Base-by-base conservation (phyloP, 129 eudicot species). In the Deinandra increscens region DNA sequence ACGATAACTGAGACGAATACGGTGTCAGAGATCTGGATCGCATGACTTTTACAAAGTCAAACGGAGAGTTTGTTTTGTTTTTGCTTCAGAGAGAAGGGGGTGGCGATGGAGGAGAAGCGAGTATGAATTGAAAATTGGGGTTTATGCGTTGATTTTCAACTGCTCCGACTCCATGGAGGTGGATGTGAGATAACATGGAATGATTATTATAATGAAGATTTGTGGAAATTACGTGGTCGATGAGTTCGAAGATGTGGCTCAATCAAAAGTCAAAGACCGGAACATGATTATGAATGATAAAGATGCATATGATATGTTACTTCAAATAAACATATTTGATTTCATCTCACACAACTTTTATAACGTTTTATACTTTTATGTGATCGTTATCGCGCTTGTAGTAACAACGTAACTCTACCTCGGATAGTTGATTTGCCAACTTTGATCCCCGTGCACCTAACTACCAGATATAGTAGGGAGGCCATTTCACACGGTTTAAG, bases 1-100 rank as follows among this genome's bases (percentile, higher is more conserved):
- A 69, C 45, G 33, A 63, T 39, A 49, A 41, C 23, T 67, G 76
- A 60, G 64, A 29, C 59, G 76, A 72, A 74, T 53, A 17, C 20
- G 46, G 79, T 77, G n/a, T 66, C n/a, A 6, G 67, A 72, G 95
- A 87, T 87, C 88, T 78, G 55, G 70, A 82, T 78, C 75, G 75
- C 80, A 76, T 76, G 75, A 76, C 50, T 67, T 67, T 68, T 14
- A 14, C 15, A 59, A 58, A 42, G 80, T 60, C 55, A 60, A 68
- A 48, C 20, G 53, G 15, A 56, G 50, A 58, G 48, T 43, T 39
- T 29, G 15, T 12, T 20, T 44, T 65, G 4, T 54, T 66, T 46
- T 49, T 20, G 41, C n/a, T n/a, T n/a, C n/a, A 23, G 36, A 29
- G 42, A 60, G 15, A 59, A 13, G 36, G 36, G 68, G 65, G 64